Evolutionary conservation across 2,329 filamentous ascomycete species (phyloP).

Genomic region (Fusarium goolgardi): DNA sequence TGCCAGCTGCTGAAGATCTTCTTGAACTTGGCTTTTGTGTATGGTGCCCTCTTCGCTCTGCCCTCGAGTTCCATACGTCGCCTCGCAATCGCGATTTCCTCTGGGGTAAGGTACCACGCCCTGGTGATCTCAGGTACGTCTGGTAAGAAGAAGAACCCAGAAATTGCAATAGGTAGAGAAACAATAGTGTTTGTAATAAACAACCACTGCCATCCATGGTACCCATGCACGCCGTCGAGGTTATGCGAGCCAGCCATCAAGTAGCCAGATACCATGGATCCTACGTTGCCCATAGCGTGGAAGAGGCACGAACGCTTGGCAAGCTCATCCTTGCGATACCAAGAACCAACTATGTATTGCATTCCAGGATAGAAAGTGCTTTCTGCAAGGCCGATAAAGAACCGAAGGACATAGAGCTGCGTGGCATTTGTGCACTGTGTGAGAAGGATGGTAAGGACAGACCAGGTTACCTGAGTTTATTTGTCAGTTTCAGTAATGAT

Average conservation of each 20-base stretch:
- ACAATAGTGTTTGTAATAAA: constrained; percentile 54
- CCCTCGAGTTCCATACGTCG: constrained; percentile 56
- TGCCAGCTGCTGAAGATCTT: constrained; percentile 74
- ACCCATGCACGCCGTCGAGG: constrained; percentile 55
- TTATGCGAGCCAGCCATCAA: constrained; percentile 56
- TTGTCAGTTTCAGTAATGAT: neutral
- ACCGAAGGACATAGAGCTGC: constrained; percentile 55
- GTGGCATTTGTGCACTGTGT: constrained; percentile 49
- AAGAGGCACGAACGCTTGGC: constrained; percentile 58
- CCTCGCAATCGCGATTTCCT: constrained; percentile 46
- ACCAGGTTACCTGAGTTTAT: constrained; percentile 45
- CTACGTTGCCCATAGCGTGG: constrained; percentile 50
- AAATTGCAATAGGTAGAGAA: constrained; percentile 50
- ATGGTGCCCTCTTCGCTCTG: constrained; percentile 55
- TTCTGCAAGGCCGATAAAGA: constrained; percentile 58
- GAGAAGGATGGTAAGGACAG: constrained; percentile 48
- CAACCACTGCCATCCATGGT: constrained; percentile 60
- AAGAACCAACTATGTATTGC: constrained; percentile 56
- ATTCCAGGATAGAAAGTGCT: constrained; percentile 55
- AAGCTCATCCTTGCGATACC: constrained; percentile 59
- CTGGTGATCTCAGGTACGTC: constrained; percentile 47
- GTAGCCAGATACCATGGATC: constrained; percentile 49
- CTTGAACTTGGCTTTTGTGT: constrained; percentile 62
- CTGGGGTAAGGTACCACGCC: constrained; percentile 47
- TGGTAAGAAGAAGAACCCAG: constrained; percentile 50